Base-by-base conservation (phyloP, 2,329 filamentous ascomycete genomes). In the Rhinocladiella mackenziei region DNA sequence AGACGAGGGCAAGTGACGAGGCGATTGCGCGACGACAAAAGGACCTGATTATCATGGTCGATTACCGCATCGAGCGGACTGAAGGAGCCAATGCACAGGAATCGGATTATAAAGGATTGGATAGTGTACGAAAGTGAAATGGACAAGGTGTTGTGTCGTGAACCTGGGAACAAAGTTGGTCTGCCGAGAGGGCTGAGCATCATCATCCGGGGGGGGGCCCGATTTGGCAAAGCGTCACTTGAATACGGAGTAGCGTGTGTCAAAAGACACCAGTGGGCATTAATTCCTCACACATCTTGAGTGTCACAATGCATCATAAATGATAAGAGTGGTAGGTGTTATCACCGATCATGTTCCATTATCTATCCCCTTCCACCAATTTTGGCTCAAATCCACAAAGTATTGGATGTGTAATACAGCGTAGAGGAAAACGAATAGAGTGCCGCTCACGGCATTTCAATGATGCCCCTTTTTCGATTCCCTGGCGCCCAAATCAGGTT, bases 1-100 rank as follows among this genome's bases (percentile, higher is more conserved):
- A 28, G 17, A 40, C 36, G 39, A 46, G 44, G 32, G 51, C 51
- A 23, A 52, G 23, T 41, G 45, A 49, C 38, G 45, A 45, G 53
- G 41, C 44, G 37, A 44, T 35, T 5, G 38, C 51, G 33, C 38
- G 25, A 26, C 44, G 41, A 45, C 40, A 54, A 22, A 38, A 37
- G 35, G 51, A 49, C 34, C 50, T 40, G 37, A 51, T 39, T 41
- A 55, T 53, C 54, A 56, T 56, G 15, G 39, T 46, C 42, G 40
- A 53, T 50, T 44, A 54, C 37, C 42, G 43, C 49, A 48, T 52
- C 33, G 45, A 50, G 32, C 32, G 28, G 13, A 31, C 4, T 14
- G 30, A 26, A 17, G 20, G 5, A 37, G 20, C 8, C 11, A 26
- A 11, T 26, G 7, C 20, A n/a, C 15, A 39, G 18, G 19, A 34